These are phyloP conservation scores for Paramecium sonneborni DNA, from an alignment of 73 alveolate species.

Conservation along the genomic window DNA sequence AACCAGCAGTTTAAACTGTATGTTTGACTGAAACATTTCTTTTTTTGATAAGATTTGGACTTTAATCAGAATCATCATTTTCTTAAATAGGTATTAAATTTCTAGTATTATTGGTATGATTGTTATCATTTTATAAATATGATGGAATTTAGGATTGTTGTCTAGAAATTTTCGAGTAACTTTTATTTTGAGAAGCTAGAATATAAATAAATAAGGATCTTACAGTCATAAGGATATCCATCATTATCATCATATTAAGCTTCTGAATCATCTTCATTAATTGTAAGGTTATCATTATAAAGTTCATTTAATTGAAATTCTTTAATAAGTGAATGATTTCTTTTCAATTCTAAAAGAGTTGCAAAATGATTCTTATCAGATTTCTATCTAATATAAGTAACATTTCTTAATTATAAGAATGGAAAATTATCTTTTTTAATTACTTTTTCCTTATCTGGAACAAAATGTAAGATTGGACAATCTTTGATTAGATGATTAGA, in stretches of 20 bases:
- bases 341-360: neutral
- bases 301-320: neutral
- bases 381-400: neutral
- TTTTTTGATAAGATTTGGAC: neutral
- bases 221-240: neutral
- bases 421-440: conserved; percentile 20
- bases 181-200: neutral
- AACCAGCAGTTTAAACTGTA: conserved; percentile 38
- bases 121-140: neutral
- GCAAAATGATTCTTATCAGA: neutral
- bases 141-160: neutral
- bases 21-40: neutral
- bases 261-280: neutral
- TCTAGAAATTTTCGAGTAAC: neutral
- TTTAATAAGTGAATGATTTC: neutral
- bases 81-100: neutral
- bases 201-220: neutral
- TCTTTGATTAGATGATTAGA: neutral
- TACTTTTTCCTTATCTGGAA: conserved; percentile 26
- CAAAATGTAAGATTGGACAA: conserved; percentile 22
- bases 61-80: neutral
- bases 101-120: neutral
- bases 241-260: neutral
- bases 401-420: neutral
- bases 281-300: neutral